Evolutionary conservation across 1,284 basidiomycete genomes (phyloP).

Genomic region (Ceratobasidium theobromae): DNA sequence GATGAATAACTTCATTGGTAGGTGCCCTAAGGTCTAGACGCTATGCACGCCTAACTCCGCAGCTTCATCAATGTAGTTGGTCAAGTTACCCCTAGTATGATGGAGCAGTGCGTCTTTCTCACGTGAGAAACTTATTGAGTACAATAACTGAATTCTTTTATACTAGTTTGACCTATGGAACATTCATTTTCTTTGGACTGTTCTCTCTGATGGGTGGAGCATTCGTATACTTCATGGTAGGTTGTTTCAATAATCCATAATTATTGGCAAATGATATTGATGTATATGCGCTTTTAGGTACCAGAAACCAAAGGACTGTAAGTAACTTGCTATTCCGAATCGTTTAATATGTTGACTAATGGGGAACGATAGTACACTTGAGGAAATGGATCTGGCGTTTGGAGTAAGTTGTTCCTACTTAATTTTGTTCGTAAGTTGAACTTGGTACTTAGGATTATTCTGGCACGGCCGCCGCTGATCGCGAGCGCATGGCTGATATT

Average conservation of each 20-base stretch:
- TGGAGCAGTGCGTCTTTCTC: constrained; percentile 43
- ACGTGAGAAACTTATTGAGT: neutral
- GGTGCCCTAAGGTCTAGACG: constrained; percentile 34
- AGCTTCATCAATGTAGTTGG: constrained; percentile 39
- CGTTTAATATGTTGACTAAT: neutral
- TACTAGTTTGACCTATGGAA: constrained; percentile 54
- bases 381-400: constrained; percentile 73
- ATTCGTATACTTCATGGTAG: constrained; percentile 62
- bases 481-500: constrained; percentile 57
- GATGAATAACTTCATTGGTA: constrained; percentile 77
- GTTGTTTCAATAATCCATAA: constrained; percentile 40
- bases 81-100: constrained; percentile 66
- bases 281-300: constrained; percentile 45
- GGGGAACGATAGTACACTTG: constrained; percentile 37
- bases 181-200: constrained; percentile 69
- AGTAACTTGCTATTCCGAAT: constrained; percentile 40
- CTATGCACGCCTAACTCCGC: neutral
- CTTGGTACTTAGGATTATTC: constrained; percentile 44
- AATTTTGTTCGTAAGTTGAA: neutral
- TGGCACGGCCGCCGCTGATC: constrained; percentile 56
- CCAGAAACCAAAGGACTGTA: constrained; percentile 73
- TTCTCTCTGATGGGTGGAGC: constrained; percentile 65
- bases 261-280: neutral
- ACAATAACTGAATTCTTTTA: neutral
- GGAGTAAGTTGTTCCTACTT: constrained; percentile 45